These are phyloP conservation scores for Colletotrichum sp. DNA, from an alignment of 2,329 filamentous ascomycete genomes.

Conservation along the genomic window DNA sequence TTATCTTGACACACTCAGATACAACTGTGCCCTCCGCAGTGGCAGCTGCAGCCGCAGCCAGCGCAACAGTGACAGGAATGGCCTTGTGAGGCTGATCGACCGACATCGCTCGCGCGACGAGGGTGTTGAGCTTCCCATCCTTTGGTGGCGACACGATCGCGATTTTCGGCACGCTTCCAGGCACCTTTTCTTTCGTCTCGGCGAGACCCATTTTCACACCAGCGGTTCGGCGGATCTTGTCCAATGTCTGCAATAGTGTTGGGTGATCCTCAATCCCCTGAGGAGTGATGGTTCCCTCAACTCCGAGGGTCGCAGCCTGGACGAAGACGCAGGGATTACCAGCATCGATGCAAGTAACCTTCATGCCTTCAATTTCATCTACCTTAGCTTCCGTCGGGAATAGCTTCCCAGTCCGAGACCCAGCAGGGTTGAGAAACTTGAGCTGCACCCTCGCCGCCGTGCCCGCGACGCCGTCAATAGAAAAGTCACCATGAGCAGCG, in stretches of 20 bases:
- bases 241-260: conserved; percentile 49
- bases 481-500: conserved; percentile 56
- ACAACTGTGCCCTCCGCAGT: conserved; percentile 47
- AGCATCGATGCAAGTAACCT: conserved; percentile 65
- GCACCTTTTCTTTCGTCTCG: conserved; percentile 36
- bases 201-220: conserved; percentile 67
- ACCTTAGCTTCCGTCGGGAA: conserved; percentile 62
- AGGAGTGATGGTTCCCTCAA: conserved; percentile 57
- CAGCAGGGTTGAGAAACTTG: conserved; percentile 66
- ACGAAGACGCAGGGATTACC: conserved; percentile 71
- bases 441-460: conserved; percentile 61
- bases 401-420: conserved; percentile 66
- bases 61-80: conserved; percentile 59
- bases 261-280: conserved; percentile 54
- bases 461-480: conserved; percentile 69
- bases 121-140: conserved; percentile 32
- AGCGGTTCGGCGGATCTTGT: conserved; percentile 62
- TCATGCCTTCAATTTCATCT: conserved; percentile 55
- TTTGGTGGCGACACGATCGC: conserved; percentile 53
- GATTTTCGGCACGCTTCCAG: conserved; percentile 68
- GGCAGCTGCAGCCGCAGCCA: conserved; percentile 52
- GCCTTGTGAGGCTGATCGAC: conserved; percentile 63
- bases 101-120: conserved; percentile 53
- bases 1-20: conserved; percentile 25
- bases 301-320: conserved; percentile 54